These are phyloP conservation scores for Taphrina deformans DNA, from an alignment of 1,139 yeast genomes.

Conservation along the genomic window DNA sequence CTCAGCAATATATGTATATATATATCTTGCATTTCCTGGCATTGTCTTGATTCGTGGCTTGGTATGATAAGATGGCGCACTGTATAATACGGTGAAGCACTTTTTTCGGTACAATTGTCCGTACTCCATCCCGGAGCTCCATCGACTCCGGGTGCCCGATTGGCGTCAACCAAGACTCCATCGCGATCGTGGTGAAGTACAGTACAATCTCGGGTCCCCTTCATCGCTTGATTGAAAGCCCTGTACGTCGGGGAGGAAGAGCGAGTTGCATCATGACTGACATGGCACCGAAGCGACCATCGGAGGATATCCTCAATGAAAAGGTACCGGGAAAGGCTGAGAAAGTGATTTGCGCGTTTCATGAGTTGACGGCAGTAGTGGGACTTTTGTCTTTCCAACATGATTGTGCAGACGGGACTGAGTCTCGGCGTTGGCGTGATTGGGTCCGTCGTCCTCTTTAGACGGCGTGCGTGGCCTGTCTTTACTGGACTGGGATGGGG, in stretches of 20 bases:
- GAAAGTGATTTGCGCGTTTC: background rate
- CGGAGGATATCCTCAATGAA: slow-evolving; percentile 73
- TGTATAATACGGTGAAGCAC: too few species aligned
- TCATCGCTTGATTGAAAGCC: too few species aligned
- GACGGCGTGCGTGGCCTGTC: slow-evolving; percentile 46
- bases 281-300: slow-evolving; percentile 46
- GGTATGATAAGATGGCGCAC: too few species aligned
- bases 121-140: background rate
- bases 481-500: slow-evolving; percentile 38
- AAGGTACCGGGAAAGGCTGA: slow-evolving; percentile 49
- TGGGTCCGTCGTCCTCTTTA: slow-evolving; percentile 85
- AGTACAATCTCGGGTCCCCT: too few species aligned
- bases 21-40: background rate
- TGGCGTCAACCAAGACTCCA: background rate
- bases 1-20: background rate
- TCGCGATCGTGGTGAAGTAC: background rate
- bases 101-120: too few species aligned
- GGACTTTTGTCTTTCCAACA: slow-evolving; percentile 95
- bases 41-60: background rate
- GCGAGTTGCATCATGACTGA: slow-evolving; percentile 1
- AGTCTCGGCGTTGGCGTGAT: slow-evolving; percentile 97
- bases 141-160: background rate
- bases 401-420: slow-evolving; percentile 92
- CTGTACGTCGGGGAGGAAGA: too few species aligned
- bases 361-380: slow-evolving; percentile 52